Evolutionary conservation across 371 early-diverging fungal genomes (phyloP).

Genomic region (Mucor racemosus): DNA sequence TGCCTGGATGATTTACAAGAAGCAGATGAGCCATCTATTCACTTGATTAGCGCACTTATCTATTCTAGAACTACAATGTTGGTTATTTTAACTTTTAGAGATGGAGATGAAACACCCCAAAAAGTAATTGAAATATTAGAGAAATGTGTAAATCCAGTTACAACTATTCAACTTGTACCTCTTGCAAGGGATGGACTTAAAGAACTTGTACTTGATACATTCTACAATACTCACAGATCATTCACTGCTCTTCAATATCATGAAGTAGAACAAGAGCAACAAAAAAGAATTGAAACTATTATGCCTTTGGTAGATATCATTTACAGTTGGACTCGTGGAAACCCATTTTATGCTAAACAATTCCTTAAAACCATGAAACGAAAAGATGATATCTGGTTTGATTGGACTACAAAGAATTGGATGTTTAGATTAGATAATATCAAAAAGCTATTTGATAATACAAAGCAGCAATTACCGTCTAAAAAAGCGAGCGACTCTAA

Average conservation of each 20-base stretch:
- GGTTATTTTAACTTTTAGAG: constrained; percentile 49
- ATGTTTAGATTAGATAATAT: constrained; percentile 45
- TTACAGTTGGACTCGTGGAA: constrained; percentile 45
- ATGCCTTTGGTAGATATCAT: constrained; percentile 38
- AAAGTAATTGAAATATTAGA: constrained; percentile 27
- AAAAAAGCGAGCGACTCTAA: neutral
- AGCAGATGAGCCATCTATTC: constrained; percentile 52
- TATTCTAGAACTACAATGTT: constrained; percentile 39
- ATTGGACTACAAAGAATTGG: constrained; percentile 51
- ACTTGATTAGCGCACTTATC: constrained; percentile 43
- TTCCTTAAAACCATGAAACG: constrained; percentile 46
- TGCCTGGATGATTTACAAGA: constrained; percentile 54
- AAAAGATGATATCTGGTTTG: constrained; percentile 50
- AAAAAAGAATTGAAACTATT: constrained; percentile 1
- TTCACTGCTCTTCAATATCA: neutral
- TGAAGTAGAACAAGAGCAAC: constrained; percentile 18
- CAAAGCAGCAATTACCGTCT: constrained; percentile 1
- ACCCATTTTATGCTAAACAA: constrained; percentile 52
- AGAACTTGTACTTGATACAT: constrained; percentile 39
- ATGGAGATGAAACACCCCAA: constrained; percentile 35
- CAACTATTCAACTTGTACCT: constrained; percentile 34
- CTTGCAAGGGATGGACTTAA: constrained; percentile 29
- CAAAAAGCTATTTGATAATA: constrained; percentile 27
- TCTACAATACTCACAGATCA: constrained; percentile 28
- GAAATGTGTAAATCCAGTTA: constrained; percentile 9